phyloP scores from a whole-genome alignment of 2,329 filamentous ascomycete genomes.

The Microdochium bolleyi region DNA sequence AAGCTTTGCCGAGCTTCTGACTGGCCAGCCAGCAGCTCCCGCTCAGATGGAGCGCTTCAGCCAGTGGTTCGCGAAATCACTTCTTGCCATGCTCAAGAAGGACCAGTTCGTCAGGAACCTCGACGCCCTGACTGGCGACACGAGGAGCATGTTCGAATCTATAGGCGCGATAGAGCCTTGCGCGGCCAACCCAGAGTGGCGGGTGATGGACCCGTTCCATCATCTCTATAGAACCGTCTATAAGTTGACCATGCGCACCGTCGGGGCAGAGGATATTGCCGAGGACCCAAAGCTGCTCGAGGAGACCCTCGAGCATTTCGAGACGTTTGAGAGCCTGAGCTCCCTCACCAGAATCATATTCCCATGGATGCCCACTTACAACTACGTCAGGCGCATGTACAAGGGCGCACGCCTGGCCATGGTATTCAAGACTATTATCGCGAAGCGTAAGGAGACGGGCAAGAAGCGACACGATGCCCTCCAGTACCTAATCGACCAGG shows the following conservation, averaged over 20 bases:
- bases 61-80: slow-evolving; percentile 17
- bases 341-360: slow-evolving; percentile 41
- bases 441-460: slow-evolving; percentile 32
- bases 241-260: slow-evolving; percentile 47
- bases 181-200: slow-evolving; percentile 11
- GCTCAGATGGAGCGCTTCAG: slow-evolving; percentile 11
- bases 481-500: slow-evolving; percentile 44
- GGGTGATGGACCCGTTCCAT: slow-evolving; percentile 43
- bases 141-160: slow-evolving; percentile 24
- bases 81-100: slow-evolving; percentile 26
- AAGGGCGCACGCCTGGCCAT: slow-evolving; percentile 38
- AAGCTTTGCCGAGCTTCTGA: slow-evolving; percentile 15
- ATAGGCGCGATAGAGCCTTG: slow-evolving; percentile 18
- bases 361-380: slow-evolving; percentile 38
- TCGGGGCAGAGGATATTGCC: slow-evolving; percentile 46
- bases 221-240: slow-evolving; percentile 44
- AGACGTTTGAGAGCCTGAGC: slow-evolving; percentile 33
- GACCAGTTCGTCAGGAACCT: slow-evolving; percentile 29
- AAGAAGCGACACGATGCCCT: slow-evolving; percentile 38
- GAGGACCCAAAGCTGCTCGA: slow-evolving; percentile 30
- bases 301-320: slow-evolving; percentile 35
- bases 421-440: slow-evolving; percentile 37
- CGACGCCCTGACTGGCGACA: slow-evolving; percentile 32
- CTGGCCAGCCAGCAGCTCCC: slow-evolving; percentile 7
- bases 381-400: slow-evolving; percentile 31